A percentile compares a stretch with the other conserved stretches of the same genome.
phyloP scores from a whole-genome alignment of 768 basidiomycete species.

The Candolleomyces efflorescens region DNA sequence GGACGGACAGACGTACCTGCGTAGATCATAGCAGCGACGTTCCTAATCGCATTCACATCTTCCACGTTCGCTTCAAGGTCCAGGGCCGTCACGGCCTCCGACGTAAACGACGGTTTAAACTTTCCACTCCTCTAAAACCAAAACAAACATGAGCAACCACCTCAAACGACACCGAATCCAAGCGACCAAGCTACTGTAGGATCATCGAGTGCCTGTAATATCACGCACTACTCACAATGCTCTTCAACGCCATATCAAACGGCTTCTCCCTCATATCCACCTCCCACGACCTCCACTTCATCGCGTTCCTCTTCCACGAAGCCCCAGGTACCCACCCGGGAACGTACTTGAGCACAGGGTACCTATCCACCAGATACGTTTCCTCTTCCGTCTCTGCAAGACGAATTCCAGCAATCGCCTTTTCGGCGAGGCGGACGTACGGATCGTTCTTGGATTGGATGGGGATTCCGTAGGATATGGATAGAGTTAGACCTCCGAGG shows the following conservation, averaged over 20 bases:
- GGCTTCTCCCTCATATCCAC: conserved; percentile 32
- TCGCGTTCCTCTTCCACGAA: conserved; percentile 38
- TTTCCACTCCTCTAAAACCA: no score
- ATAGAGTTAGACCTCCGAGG: conserved; percentile 23
- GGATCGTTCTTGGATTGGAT: conserved; percentile 26
- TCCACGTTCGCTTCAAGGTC: no score
- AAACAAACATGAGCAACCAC: no score
- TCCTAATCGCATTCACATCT: no score
- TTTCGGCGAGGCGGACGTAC: conserved; percentile 22
- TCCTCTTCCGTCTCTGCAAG: conserved; percentile 22
- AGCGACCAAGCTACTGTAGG: no score
- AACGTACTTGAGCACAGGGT: conserved; percentile 32
- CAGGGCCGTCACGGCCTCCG: no score
- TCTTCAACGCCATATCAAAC: conserved; percentile 18
- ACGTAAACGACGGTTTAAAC: no score
- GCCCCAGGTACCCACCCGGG: conserved; percentile 46
- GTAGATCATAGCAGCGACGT: no score
- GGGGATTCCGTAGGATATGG: conserved; percentile 26
- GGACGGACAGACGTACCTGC: no score
- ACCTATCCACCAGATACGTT: conserved; percentile 24
- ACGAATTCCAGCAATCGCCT: conserved; percentile 16
- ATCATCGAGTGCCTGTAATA: background rate
- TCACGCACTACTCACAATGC: background rate
- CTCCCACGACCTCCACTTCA: conserved; percentile 27
- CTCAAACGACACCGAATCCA: no score